Evolutionary conservation across 441 rosid genomes (phyloP), one percentile per base, ranked within the genome.

Genomic region (Pelargonium citronellum): DNA sequence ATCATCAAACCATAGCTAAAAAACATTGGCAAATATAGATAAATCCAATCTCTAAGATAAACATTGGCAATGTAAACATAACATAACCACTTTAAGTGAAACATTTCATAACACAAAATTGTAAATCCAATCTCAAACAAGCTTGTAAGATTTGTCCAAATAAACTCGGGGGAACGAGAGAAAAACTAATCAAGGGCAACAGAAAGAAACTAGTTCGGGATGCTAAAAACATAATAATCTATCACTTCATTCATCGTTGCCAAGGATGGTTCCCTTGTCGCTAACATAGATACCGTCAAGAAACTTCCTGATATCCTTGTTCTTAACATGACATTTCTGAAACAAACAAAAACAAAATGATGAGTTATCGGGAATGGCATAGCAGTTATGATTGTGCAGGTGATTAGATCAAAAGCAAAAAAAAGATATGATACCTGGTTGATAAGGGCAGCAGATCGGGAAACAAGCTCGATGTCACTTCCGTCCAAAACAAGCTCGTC

Each of bases 281-380:
- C 91, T 87, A 46, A 75, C 78, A 66, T 74, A 74, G 63, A 74
- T 74, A 69, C 77, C 77, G 10, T 69, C 77, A 0, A 91, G 93
- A 76, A 91, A 89, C 79, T 89, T 89, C 76, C 91, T 82, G 24
- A 91, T 91, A 75, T 89, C 95, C 77, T 91, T 91, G 72, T 89
- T 91, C 91, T 91, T 87, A 63, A 91, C 97, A 75, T 89, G 93
- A 68, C 95, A 89, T 89, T 91, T 91, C 97, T 91, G 89, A 71
- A 8, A 37, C 68, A 66, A 53, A 17, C 22, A 67, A 47, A 71
- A 2, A 16, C 0, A 0, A 5, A 12, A 39, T 1, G 34, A 37
- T 16, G 12, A 11, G 7, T n/a, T 2, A 43, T 13, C 3, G 7
- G 72, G 7, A 58, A 34, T 34, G 39, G 39, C 0, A 5, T 34